Evolutionary conservation across 2,329 filamentous ascomycete species (phyloP).

Genomic region (Curvularia eragrostidis): DNA sequence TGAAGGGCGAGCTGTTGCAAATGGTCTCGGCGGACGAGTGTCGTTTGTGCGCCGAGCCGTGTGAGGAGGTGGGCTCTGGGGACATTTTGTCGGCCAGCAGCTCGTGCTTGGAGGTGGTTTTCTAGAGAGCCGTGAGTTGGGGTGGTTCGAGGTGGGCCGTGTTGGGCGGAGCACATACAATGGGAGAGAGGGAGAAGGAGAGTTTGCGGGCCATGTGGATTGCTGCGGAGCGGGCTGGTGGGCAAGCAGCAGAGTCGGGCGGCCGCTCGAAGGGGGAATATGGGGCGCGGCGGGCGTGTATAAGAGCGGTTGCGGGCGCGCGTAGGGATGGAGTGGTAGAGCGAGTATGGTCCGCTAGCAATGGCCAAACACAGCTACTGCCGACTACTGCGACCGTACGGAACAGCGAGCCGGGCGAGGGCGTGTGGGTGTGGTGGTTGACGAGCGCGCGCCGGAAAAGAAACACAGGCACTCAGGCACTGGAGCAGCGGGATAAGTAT

Average conservation of each 20-base stretch:
- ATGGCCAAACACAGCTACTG: conserved; percentile 13
- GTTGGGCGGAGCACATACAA: conserved; percentile 39
- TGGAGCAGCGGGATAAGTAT: conserved; percentile 6
- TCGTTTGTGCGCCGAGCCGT: conserved; percentile 26
- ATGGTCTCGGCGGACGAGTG: conserved; percentile 43
- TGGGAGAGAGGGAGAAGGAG: conserved; percentile 52
- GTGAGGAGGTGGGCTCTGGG: conserved; percentile 30
- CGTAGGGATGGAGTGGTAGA: not conserved
- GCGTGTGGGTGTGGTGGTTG: too few relatives aligned
- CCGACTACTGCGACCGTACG: conserved; percentile 7
- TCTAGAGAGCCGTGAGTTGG: conserved; percentile 31
- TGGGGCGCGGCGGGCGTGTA: conserved; percentile 2
- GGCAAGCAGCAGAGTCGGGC: not conserved
- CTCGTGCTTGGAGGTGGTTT: conserved; percentile 43
- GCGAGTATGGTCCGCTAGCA: conserved; percentile 15
- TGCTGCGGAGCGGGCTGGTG: not conserved
- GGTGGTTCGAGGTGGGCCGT: not conserved
- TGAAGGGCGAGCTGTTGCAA: conserved; percentile 51
- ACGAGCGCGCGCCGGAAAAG: not conserved
- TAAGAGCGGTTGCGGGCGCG: conserved; percentile 3
- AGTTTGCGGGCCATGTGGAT: conserved; percentile 53
- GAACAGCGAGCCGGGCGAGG: not conserved
- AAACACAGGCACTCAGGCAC: not conserved
- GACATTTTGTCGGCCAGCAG: conserved; percentile 37
- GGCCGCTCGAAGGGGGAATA: not conserved